Percentiles rank a stretch among this genome's conserved stretches.
Evolutionary conservation across 1,139 yeast genomes (phyloP).

Genomic region (Kurtzmaniella natalensis): DNA sequence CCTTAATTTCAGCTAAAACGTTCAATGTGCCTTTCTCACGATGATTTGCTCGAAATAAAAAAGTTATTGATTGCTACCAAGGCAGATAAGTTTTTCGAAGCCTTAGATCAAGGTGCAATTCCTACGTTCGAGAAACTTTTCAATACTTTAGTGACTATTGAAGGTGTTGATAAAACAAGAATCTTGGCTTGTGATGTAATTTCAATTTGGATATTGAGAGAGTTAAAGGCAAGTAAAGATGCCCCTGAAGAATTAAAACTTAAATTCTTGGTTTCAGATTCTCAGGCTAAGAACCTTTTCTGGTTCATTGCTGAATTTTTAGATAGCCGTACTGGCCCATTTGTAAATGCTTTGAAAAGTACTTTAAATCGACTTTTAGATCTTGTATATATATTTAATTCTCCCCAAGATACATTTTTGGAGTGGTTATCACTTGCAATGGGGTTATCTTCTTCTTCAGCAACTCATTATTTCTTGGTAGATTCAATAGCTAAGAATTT

Average conservation of each 20-base stretch:
- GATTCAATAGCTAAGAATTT: conserved; percentile 52
- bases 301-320: conserved; percentile 61
- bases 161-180: conserved; percentile 1
- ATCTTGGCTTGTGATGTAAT: conserved; percentile 7
- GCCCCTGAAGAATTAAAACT: neutral
- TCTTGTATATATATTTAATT: conserved; percentile 21
- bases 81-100: neutral
- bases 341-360: conserved; percentile 63
- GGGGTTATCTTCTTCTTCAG: conserved; percentile 42
- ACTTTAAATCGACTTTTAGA: conserved; percentile 49
- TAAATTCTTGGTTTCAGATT: neutral
- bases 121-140: neutral
- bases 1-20: too few relatives aligned
- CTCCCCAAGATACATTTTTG: conserved; percentile 19
- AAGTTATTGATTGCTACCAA: conserved; percentile 1
- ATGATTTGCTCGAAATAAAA: conserved; percentile 2
- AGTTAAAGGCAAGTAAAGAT: neutral
- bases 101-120: neutral
- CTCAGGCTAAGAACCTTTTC: conserved; percentile 22
- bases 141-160: conserved; percentile 2
- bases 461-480: conserved; percentile 56
- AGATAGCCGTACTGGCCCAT: conserved; percentile 67
- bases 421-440: conserved; percentile 45
- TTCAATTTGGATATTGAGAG: conserved; percentile 8
- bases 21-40: conserved; percentile 1